phyloP scores from a whole-genome alignment of 2,329 filamentous ascomycete genomes.

The Penicillium sp. region DNA sequence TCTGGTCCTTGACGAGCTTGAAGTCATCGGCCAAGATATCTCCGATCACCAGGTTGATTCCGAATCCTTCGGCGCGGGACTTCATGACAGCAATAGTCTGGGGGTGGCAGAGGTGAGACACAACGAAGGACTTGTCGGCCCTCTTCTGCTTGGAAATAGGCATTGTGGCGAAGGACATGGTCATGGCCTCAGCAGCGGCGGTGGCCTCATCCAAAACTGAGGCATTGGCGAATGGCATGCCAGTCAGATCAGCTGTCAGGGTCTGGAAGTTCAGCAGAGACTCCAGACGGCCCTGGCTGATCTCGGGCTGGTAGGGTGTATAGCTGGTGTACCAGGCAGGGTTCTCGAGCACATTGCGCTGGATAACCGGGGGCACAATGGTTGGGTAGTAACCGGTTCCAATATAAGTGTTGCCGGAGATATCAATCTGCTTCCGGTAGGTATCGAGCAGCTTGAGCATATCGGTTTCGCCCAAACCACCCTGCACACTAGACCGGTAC shows the following conservation, averaged over 20 bases:
- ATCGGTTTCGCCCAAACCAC: constrained; percentile 47
- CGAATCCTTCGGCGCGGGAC: constrained; percentile 87
- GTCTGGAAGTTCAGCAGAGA: constrained; percentile 96
- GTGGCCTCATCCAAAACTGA: constrained; percentile 89
- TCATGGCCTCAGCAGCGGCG: constrained; percentile 94
- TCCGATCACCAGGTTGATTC: constrained; percentile 70
- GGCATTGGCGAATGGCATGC: constrained; percentile 82
- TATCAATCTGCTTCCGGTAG: constrained; percentile 57
- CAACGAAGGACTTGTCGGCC: constrained; percentile 74
- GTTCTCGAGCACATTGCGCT: constrained; percentile 87
- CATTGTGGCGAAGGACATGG: constrained; percentile 76
- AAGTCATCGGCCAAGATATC: constrained; percentile 67
- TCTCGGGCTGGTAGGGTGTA: constrained; percentile 94
- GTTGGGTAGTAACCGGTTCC: constrained; percentile 86
- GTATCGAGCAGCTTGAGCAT: constrained; percentile 41
- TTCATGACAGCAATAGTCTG: constrained; percentile 81
- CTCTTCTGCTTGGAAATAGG: constrained; percentile 69
- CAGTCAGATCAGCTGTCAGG: constrained; percentile 82
- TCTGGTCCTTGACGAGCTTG: constrained; percentile 67
- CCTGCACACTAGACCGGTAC: constrained; percentile 37
- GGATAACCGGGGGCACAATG: constrained; percentile 83
- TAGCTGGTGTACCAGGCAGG: constrained; percentile 98
- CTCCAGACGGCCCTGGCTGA: constrained; percentile 90
- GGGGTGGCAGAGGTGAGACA: constrained; percentile 77
- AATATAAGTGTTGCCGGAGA: constrained; percentile 65